Evolutionary conservation across 164 flowering plant species (phyloP), one percentile per base, ranked within the genome.

Genomic region (Berberis vulgaris): DNA sequence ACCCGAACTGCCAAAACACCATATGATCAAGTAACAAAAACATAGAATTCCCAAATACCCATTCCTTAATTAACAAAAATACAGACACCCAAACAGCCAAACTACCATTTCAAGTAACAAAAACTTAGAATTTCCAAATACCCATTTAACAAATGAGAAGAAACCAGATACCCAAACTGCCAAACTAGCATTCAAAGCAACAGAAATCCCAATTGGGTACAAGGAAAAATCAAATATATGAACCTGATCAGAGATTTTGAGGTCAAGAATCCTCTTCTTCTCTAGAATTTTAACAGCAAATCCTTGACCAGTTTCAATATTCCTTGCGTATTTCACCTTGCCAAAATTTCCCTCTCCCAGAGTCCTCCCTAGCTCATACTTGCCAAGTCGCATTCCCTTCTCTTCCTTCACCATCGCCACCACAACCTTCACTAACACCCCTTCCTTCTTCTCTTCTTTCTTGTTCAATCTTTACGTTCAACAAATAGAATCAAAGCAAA

Each of bases 301-400:
- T 2, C 74, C 71, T 1, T 62, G 66, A 1, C 96, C 97, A 1
- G 98, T 70, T 1, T 82, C 83, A 2, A 79, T 43, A 65, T 90
- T 61, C 68, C 45, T 76, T 0, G 96, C 97, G 67, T 71, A 81
- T 52, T 87, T 90, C 2, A 93, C 98, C 66, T 90, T 93, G 6
- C 96, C 97, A 64, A 88, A 90, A 73, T 88, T 90, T 39, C 98
- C 96, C 68, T 90, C 86, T 0, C 97, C 98, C 1, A 94, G 77
- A 47, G 82, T 86, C 74, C 81, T 79, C 47, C 96, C 97, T 1
- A 94, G 62, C 80, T 90, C 88, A 81, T 94, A 94, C 68, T 90
- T 93, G 5, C 96, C 97, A 57, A 93, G 73, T 74, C 74, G 84
- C 85, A 79, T 84, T 83, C 87, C 87, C 82, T 68, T 65, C 71